Percentiles rank a stretch among this genome's conserved stretches.
These are phyloP conservation scores for Gillenia trifoliata DNA, from an alignment of 306 rosid species.

Conservation along the genomic window DNA sequence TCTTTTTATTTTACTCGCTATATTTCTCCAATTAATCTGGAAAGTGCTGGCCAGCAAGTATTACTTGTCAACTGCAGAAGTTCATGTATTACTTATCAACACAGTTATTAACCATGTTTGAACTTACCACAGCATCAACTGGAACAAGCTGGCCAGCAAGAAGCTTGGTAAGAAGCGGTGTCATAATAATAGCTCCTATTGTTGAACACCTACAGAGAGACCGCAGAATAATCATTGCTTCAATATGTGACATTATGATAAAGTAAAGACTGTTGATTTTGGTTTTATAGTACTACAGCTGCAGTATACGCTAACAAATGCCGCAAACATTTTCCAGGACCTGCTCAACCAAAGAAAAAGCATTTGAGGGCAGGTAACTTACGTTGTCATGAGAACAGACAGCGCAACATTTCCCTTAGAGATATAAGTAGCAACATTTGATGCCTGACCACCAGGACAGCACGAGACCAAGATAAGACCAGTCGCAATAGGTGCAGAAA, in stretches of 20 bases:
- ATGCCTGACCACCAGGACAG: slow-evolving; percentile 99
- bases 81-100: background rate
- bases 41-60: background rate
- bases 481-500: slow-evolving; percentile 91
- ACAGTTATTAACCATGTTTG: background rate
- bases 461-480: slow-evolving; percentile 98
- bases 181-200: slow-evolving; percentile 88
- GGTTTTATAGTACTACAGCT: background rate
- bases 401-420: slow-evolving; percentile 96
- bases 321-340: background rate
- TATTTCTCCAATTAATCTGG: background rate
- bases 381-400: slow-evolving; percentile 94
- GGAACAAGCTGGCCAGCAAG: slow-evolving; percentile 96
- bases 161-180: slow-evolving; percentile 87
- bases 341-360: slow-evolving; percentile 1
- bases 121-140: slow-evolving; percentile 92
- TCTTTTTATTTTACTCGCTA: no score
- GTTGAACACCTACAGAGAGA: slow-evolving; percentile 69
- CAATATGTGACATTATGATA: slow-evolving; percentile 1
- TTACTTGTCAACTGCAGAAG: background rate
- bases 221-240: slow-evolving; percentile 11
- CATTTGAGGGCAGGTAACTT: slow-evolving; percentile 26
- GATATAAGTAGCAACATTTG: slow-evolving; percentile 93
- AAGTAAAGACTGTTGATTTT: background rate
- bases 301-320: background rate